These are phyloP conservation scores for Neofusicoccum ribis DNA, from an alignment of 2,329 filamentous ascomycete species.

Conservation along the genomic window DNA sequence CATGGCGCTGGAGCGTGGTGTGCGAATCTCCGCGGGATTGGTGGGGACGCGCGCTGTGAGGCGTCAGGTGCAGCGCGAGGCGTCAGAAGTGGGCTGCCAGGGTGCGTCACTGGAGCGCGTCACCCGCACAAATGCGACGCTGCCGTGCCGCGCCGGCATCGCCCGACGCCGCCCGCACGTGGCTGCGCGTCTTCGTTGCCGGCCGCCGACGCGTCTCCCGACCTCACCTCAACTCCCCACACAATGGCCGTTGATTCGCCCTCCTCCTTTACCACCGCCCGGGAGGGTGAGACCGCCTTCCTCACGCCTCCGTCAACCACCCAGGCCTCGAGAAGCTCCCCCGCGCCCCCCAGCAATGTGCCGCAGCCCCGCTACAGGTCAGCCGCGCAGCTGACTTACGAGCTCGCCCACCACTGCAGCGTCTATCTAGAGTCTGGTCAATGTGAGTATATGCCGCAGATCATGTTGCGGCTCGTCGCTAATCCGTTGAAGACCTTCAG, in stretches of 20 bases:
- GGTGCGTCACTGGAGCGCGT: not conserved
- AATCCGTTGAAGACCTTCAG: slow-evolving; percentile 29
- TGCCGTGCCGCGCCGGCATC: not conserved
- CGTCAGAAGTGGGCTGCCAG: not conserved
- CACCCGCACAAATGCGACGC: not conserved
- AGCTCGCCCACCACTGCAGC: slow-evolving; percentile 37
- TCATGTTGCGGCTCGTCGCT: not conserved
- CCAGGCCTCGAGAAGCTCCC: not conserved
- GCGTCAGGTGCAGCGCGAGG: not conserved
- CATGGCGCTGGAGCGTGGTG: not conserved
- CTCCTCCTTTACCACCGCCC: slow-evolving; percentile 8
- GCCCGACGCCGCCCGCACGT: slow-evolving; percentile 2
- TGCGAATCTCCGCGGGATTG: slow-evolving; percentile 11
- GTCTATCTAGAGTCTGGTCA: slow-evolving; percentile 38
- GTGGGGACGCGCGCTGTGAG: not conserved
- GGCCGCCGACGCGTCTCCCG: slow-evolving; percentile 6
- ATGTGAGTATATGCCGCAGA: slow-evolving; percentile 26
- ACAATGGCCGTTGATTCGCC: slow-evolving; percentile 16
- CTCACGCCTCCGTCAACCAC: slow-evolving; percentile 11
- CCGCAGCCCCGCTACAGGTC: slow-evolving; percentile 26
- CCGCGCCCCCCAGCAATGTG: not conserved
- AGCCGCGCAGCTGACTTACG: slow-evolving; percentile 34
- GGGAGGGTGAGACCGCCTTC: not conserved
- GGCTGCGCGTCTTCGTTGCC: slow-evolving; percentile 5
- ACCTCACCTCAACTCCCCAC: not conserved